These are phyloP conservation scores for Starmerella sirachaensis DNA, from an alignment of 805 yeast genomes.

Conservation along the genomic window DNA sequence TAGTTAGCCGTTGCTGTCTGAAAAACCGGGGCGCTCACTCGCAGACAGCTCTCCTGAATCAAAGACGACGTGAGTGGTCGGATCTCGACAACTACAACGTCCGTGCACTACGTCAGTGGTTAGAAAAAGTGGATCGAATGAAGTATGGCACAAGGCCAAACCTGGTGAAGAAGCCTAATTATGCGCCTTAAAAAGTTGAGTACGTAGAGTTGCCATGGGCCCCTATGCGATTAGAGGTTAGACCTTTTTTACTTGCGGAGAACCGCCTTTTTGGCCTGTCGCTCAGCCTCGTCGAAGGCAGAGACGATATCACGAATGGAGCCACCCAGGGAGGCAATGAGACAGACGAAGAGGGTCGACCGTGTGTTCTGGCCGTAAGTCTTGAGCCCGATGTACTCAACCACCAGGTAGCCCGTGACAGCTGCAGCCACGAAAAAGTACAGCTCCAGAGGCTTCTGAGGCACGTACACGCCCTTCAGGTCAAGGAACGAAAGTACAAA, in stretches of 20 bases:
- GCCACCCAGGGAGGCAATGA: conserved; percentile 19
- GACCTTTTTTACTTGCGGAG: conserved; percentile 5
- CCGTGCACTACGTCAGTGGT: too few species aligned
- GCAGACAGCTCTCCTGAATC: too few species aligned
- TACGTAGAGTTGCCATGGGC: too few species aligned
- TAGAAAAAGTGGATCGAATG: too few species aligned
- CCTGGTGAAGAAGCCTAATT: too few species aligned
- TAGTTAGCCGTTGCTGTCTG: too few species aligned
- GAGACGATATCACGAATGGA: conserved; percentile 22
- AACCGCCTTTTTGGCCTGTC: conserved; percentile 11
- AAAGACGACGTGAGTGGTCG: too few species aligned
- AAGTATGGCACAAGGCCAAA: too few species aligned
- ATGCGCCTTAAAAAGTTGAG: too few species aligned
- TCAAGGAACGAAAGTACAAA: conserved; percentile 22
- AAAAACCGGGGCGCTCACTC: too few species aligned
- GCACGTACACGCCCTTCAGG: conserved; percentile 22
- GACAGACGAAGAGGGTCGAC: conserved; percentile 17
- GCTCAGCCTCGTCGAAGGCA: conserved; percentile 20
- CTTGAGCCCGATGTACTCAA: conserved; percentile 15
- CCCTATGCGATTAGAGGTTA: too few species aligned
- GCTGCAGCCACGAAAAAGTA: conserved; percentile 22
- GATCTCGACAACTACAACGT: too few species aligned
- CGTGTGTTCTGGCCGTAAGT: conserved; percentile 6
- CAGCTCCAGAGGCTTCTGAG: conserved; percentile 20
- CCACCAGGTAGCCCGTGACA: conserved; percentile 19